These are phyloP conservation scores for Eremochloa ophiuroides DNA, from an alignment of 176 grass and related monocot species.

Conservation along the genomic window DNA sequence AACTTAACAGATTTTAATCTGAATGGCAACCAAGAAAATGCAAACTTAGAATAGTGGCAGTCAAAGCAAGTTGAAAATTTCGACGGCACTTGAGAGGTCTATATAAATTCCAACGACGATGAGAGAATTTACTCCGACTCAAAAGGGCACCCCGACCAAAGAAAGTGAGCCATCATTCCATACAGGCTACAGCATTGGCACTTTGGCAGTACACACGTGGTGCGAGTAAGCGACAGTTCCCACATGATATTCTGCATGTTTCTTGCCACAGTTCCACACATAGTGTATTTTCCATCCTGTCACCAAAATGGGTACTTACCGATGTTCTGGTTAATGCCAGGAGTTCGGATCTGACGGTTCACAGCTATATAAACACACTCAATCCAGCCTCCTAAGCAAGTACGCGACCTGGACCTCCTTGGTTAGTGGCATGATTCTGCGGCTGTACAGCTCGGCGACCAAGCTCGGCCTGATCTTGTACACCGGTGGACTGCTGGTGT, in stretches of 20 bases:
- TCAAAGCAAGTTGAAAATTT: too few relatives aligned
- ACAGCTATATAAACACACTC: constrained; percentile 10
- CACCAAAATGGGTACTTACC: background rate
- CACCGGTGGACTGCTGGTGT: constrained; percentile 20
- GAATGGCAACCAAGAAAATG: too few relatives aligned
- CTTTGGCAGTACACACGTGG: background rate
- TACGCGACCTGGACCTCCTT: constrained; percentile 86
- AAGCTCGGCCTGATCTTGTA: constrained; percentile 76
- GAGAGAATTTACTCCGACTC: background rate
- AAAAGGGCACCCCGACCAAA: background rate
- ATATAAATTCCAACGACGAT: too few relatives aligned
- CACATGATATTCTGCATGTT: background rate
- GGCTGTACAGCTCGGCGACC: constrained; percentile 69
- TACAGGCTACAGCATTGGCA: background rate
- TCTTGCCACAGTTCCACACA: background rate
- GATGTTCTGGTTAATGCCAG: background rate
- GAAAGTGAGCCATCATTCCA: background rate
- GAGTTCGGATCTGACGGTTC: background rate
- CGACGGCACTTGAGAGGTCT: too few relatives aligned
- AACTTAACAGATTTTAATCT: too few relatives aligned
- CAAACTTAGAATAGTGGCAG: too few relatives aligned
- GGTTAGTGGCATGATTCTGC: constrained; percentile 93
- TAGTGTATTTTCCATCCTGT: background rate
- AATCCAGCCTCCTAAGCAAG: constrained; percentile 79
- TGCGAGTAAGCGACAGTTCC: background rate